Evolutionary conservation across 805 yeast genomes (phyloP), one percentile per base, ranked within the genome.

Genomic region (Huiozyma naganishii): DNA sequence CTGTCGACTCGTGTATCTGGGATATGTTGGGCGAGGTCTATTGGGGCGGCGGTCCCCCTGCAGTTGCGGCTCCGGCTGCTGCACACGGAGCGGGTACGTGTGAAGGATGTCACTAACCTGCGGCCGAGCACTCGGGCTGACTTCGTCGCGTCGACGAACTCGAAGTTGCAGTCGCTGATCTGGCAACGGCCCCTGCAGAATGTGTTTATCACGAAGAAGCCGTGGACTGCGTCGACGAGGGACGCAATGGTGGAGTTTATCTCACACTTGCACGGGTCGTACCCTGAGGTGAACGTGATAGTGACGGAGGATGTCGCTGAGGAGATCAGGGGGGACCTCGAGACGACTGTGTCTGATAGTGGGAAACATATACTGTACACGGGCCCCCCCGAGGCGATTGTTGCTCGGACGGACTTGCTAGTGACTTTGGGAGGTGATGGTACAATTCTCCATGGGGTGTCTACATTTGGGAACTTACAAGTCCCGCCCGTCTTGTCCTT

Each of bases 361-460:
- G 57, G 57, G 17, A 68, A 67, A 6, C 72, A 63, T 52, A 52
- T 65, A 6, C 51, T 85, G 1, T 77, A 70, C 54, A 75, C 89
- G 0, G 92, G 94, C 0, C 53, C 73, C 4, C 61, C 62, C 12
- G 64, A 68, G 8, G 82, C 79, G 7, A 76, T 87, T 37, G 71
- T 77, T 1, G 53, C 67, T 8, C 83, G 79, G 52, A 76, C 95
- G 0, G 97, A 89, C 57, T 61, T 89, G 37, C 66, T 89, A 34
- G 88, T 89, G 7, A 83, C 95, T 0, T 63, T 89, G 35, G 97
- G 97, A n/a, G 97, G 97, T 13, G 97, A 89, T 62, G 97, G 97
- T 5, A 89, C 97, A 0, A 86, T 87, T 44, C 62, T 89, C 37
- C 74, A 89, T 43, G 95, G 90, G 0, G 90, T 87, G 0, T 78